Percentiles rank a stretch among this genome's conserved stretches.
These are phyloP conservation scores for Botrytis fabae DNA, from an alignment of 2,329 filamentous ascomycete genomes.

Conservation along the genomic window DNA sequence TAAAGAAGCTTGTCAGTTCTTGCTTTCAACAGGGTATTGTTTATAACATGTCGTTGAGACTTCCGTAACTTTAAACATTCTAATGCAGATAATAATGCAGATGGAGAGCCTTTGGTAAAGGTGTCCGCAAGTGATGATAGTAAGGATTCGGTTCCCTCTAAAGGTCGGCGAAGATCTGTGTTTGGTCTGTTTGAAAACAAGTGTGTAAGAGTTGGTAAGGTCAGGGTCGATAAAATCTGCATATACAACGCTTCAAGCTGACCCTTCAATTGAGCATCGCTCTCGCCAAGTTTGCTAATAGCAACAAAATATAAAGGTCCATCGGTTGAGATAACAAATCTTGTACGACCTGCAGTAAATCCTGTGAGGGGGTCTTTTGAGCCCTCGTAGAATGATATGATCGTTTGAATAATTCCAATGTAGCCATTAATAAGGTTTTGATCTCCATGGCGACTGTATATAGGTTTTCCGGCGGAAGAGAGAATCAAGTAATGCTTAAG, in stretches of 20 bases:
- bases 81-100: conserved; percentile 81
- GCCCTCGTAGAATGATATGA: conserved; percentile 93
- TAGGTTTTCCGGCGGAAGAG: conserved; percentile 93
- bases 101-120: conserved; percentile 90
- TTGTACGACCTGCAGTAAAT: conserved; percentile 83
- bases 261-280: conserved; percentile 78
- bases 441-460: conserved; percentile 94
- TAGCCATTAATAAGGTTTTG: conserved; percentile 87
- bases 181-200: conserved; percentile 90
- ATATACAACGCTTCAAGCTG: conserved; percentile 96
- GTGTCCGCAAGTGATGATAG: conserved; percentile 91
- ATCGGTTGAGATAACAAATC: conserved; percentile 82
- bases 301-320: conserved; percentile 91
- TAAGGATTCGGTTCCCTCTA: conserved; percentile 88
- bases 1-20: conserved; percentile 81
- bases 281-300: conserved; percentile 90
- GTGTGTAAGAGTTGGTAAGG: conserved; percentile 79
- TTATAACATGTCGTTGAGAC: conserved; percentile 80
- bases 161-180: conserved; percentile 84
- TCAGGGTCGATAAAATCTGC: conserved; percentile 95
- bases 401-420: conserved; percentile 93
- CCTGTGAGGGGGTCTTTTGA: conserved; percentile 73
- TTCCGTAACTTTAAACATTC: conserved; percentile 94
- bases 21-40: conserved; percentile 79
- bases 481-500: conserved; percentile 96